Evolutionary conservation across 352 stramenopile species (phyloP), one percentile per base, ranked within the genome.

Genomic region (Globisporangium recalcitrans): DNA sequence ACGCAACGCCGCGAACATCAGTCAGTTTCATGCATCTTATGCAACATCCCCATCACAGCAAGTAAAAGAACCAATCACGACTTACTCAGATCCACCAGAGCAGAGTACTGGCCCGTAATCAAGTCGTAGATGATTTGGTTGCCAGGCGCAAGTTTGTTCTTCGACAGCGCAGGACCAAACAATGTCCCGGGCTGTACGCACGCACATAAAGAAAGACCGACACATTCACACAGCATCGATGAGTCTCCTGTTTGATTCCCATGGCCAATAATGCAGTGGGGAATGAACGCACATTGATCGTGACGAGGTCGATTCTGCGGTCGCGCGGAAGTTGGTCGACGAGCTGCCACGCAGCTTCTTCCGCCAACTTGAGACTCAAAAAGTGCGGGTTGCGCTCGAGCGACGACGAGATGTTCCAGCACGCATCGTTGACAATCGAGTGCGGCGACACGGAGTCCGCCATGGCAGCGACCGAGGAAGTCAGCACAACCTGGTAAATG

Each of bases 61-160:
- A 10, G 27, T 6, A 26, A 44, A 51, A 9, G 22, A 53, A 32
- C 9, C 27, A 2, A 46, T 5, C 22, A 49, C 36, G 71, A 14
- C 74, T 51, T 72, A 90, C 80, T 95, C 52, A 96, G 63, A 68
- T 96, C 85, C 49, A 96, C 83, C 34, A 96, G 64, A 19, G 87
- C 87, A 26, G 87, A 93, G 67, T 94, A 96, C 52, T 94, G 78
- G 1, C 87, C 87, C 10, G 83, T 89, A 63, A 96, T 83, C 46
- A 96, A 62, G 60, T 96, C 87, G 62, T 89, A 96, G 58, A 96
- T 90, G 60, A 96, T 77, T 64, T 94, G 85, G 49, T 93, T 95
- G 16, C 87, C 87, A 51, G 84, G 81, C 3, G 84, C 74, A 4
- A 95, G 73, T 62, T 93, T 95, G n/a, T 69, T 78, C 70, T 93